phyloP scores from a whole-genome alignment of 208 protist species.

The Acanthamoeba royreba region DNA sequence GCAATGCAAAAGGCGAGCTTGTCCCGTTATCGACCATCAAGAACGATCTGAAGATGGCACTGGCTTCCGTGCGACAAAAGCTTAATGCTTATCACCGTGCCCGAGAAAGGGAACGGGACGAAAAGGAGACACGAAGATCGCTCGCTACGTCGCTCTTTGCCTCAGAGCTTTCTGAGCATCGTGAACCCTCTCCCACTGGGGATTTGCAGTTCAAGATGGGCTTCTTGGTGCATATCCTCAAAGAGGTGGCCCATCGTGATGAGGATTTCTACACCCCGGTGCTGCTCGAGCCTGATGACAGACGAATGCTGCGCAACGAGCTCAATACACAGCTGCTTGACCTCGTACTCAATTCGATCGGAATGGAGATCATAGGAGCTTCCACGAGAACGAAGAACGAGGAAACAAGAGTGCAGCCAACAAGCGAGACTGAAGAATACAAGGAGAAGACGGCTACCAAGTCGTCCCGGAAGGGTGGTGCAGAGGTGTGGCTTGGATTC shows the following conservation, averaged over 20 bases:
- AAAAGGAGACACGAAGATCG: too few species aligned
- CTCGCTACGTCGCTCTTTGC: too few species aligned
- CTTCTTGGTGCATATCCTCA: not conserved
- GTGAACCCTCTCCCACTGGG: not conserved
- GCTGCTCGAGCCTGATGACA: not conserved
- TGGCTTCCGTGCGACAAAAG: not conserved
- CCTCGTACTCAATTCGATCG: not conserved
- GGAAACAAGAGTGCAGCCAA: too few species aligned
- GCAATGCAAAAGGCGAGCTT: not conserved
- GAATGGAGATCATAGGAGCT: not conserved
- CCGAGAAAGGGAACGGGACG: not conserved
- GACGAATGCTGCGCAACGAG: not conserved
- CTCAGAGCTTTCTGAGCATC: too few species aligned
- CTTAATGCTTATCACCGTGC: not conserved
- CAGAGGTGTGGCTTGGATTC: not conserved
- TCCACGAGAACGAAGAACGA: not conserved
- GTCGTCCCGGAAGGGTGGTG: too few species aligned
- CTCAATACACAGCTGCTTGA: not conserved
- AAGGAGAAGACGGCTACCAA: too few species aligned
- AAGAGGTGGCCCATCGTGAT: not conserved
- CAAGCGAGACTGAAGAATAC: too few species aligned
- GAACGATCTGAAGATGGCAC: conserved; percentile 23
- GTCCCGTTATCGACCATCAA: not conserved
- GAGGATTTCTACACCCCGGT: not conserved
- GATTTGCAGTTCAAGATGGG: not conserved